Percentiles rank a stretch among this genome's conserved stretches.
Conservation (phyloP, 805 yeast genomes). For the Jamesozyma hellenica region DNA sequence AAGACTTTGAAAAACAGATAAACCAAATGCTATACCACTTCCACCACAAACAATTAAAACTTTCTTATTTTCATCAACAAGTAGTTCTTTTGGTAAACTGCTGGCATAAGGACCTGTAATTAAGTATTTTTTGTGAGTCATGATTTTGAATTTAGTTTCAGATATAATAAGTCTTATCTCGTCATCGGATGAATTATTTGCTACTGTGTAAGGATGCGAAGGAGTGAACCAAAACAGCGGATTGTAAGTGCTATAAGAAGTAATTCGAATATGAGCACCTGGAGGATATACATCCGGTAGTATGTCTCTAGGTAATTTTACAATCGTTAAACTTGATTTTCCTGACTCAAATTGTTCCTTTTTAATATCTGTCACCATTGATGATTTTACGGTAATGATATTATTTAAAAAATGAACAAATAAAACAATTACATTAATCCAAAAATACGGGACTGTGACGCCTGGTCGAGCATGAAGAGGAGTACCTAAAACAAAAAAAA, state of each 20-base stretch:
- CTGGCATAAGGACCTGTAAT: conserved; percentile 36
- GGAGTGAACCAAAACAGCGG: conserved; percentile 42
- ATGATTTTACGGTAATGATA: not conserved
- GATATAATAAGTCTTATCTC: conserved; percentile 38
- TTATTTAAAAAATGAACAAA: conserved; percentile 6
- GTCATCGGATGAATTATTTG: conserved; percentile 34
- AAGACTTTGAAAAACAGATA: conserved; percentile 39
- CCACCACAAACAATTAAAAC: conserved; percentile 59
- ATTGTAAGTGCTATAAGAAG: conserved; percentile 28
- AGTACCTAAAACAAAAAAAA: conserved; percentile 36
- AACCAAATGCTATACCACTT: conserved; percentile 57
- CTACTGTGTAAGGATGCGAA: conserved; percentile 60
- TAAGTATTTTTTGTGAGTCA: conserved; percentile 29
- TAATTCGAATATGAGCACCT: conserved; percentile 41
- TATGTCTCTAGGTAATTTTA: conserved; percentile 9
- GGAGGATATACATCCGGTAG: not conserved
- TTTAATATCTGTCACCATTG: conserved; percentile 3
- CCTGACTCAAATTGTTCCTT: not conserved
- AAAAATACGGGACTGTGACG: conserved; percentile 32
- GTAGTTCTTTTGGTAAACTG: conserved; percentile 34
- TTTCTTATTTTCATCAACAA: conserved; percentile 35
- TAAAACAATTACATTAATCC: conserved; percentile 15
- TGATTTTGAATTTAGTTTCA: conserved; percentile 30
- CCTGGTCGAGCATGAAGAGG: conserved; percentile 66
- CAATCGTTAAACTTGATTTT: not conserved